phyloP scores from a whole-genome alignment of 371 early-diverging fungal species.

The Apophysomyces variabilis region DNA sequence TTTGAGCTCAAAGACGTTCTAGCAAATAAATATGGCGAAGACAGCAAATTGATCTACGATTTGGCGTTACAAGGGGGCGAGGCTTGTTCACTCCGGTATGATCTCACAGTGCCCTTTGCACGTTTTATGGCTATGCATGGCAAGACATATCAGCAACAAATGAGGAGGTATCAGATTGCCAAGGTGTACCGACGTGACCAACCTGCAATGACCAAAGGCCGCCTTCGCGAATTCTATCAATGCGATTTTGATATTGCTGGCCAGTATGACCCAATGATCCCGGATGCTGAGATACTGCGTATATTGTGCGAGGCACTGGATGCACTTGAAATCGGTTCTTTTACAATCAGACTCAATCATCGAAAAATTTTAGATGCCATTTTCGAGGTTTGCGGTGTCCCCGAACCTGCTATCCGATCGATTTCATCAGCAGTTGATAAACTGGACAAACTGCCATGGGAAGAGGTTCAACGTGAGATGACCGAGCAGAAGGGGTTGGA shows the following conservation, averaged over 20 bases:
- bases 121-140: conserved; percentile 96
- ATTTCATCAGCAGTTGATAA: conserved; percentile 99
- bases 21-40: conserved; percentile 99
- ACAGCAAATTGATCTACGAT: conserved; percentile 98
- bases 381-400: conserved; percentile 96
- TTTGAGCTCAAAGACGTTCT: conserved; percentile 99
- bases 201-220: conserved; percentile 98
- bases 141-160: conserved; percentile 72
- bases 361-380: conserved; percentile 97
- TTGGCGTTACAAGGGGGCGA: conserved; percentile 99
- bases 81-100: conserved; percentile 96
- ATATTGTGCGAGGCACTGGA: conserved; percentile 85
- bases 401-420: conserved; percentile 79
- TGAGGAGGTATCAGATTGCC: conserved; percentile 99
- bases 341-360: conserved; percentile 95
- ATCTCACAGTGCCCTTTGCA: conserved; percentile 99
- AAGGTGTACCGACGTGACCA: conserved; percentile 99
- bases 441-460: conserved; percentile 96
- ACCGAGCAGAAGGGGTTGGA: conserved; percentile 88
- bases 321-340: conserved; percentile 80
- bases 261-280: conserved; percentile 92
- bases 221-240: conserved; percentile 99
- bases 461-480: conserved; percentile 96
- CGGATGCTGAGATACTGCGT: conserved; percentile 95
- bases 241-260: conserved; percentile 99